These are phyloP conservation scores for Globisporangium splendens DNA, from an alignment of 352 stramenopile species.

Conservation along the genomic window DNA sequence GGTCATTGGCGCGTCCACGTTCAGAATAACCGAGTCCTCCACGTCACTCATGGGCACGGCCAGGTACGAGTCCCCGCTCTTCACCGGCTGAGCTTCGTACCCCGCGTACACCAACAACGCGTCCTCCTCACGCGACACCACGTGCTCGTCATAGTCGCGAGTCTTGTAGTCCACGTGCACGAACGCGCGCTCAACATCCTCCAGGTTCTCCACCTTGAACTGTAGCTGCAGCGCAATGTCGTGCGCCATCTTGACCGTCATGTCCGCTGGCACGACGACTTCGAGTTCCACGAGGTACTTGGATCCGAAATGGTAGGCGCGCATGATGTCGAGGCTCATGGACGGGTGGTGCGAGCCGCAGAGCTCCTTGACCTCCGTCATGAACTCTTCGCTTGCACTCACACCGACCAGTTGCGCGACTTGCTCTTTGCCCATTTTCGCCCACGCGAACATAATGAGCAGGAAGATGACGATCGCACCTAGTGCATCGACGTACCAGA, in stretches of 20 bases:
- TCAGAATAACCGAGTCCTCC: constrained; percentile 2
- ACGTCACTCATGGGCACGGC: constrained; percentile 9
- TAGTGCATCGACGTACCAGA: constrained; percentile 90
- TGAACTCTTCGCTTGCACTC: constrained; percentile 79
- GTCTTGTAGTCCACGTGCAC: constrained; percentile 94
- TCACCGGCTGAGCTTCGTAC: constrained; percentile 15
- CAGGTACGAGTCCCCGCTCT: constrained; percentile 16
- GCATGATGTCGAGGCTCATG: constrained; percentile 88
- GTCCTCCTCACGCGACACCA: constrained; percentile 50
- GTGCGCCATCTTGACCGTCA: constrained; percentile 89
- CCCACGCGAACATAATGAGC: constrained; percentile 93
- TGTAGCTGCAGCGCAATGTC: constrained; percentile 94
- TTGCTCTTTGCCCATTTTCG: constrained; percentile 89
- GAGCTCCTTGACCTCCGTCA: constrained; percentile 82
- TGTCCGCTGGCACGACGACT: constrained; percentile 88
- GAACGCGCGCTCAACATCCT: constrained; percentile 92
- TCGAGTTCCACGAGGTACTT: constrained; percentile 95
- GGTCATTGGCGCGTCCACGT: constrained; percentile 5
- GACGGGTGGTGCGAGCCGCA: constrained; percentile 62
- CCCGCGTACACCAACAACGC: constrained; percentile 46
- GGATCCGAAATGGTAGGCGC: constrained; percentile 92
- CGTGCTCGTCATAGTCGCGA: constrained; percentile 71
- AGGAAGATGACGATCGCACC: constrained; percentile 92
- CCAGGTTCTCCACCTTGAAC: constrained; percentile 90
- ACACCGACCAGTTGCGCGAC: constrained; percentile 80